Conservation (phyloP, 306 rosid species). For the Medicago truncatula region MtrunA17r5.0-ANR NC_053044.1:23490501-23491000, state of each 20-base stretch:
- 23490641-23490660: constrained; percentile 24
- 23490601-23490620: neutral
- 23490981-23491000: neutral
- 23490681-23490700: neutral
- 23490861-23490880: constrained; percentile 46
- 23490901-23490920: constrained; percentile 35
- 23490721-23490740: constrained; percentile 12
- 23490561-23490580: neutral
- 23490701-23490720: constrained; percentile 10
- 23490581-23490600: constrained; percentile 5
- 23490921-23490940: constrained; percentile 4
- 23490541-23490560: neutral
- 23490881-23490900: constrained; percentile 94
- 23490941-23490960: constrained; percentile 19
- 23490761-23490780: constrained; percentile 79
- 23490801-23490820: constrained; percentile 88
- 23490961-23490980: too few species aligned
- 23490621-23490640: constrained; percentile 10
- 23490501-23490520: constrained; percentile 8
- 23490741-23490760: constrained; percentile 53
- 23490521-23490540: neutral
- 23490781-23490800: constrained; percentile 66
- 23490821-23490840: constrained; percentile 79
- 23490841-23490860: constrained; percentile 76
- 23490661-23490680: constrained; percentile 33